A percentile compares a stretch with the other conserved stretches of the same genome.
Conservation (phyloP, 75 land plant genomes). For the Ceratopteris richardii region DNA sequence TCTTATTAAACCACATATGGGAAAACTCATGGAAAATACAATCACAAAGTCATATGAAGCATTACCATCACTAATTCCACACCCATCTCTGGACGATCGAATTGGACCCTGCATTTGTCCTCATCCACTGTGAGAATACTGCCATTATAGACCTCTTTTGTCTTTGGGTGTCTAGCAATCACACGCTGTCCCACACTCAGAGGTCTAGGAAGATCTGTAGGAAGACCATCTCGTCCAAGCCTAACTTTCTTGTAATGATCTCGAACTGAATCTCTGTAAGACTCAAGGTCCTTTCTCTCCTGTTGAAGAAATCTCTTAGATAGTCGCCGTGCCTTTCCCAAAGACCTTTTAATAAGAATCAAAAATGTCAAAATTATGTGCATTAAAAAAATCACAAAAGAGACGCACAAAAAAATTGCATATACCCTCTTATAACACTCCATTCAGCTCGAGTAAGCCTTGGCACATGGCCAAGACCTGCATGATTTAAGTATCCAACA, state of each 20-base stretch:
- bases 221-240: constrained; percentile 62
- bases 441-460: constrained; percentile 92
- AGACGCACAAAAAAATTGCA: neutral
- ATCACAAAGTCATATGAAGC: neutral
- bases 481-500: constrained; percentile 94
- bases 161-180: constrained; percentile 77
- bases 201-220: constrained; percentile 77
- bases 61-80: constrained; percentile 84
- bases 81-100: constrained; percentile 71
- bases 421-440: constrained; percentile 92
- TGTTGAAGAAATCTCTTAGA: constrained; percentile 65
- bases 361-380: too few species aligned
- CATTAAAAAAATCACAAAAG: too few species aligned
- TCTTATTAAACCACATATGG: neutral
- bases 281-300: constrained; percentile 67
- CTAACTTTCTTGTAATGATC: constrained; percentile 65
- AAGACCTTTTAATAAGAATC: constrained; percentile 44
- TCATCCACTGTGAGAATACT: constrained; percentile 77
- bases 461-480: constrained; percentile 73
- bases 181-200: constrained; percentile 82
- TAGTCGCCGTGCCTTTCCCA: constrained; percentile 87
- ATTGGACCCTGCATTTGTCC: constrained; percentile 69
- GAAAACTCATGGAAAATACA: neutral
- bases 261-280: constrained; percentile 72
- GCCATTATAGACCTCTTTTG: constrained; percentile 76